phyloP scores from a whole-genome alignment of 495 filamentous ascomycete species.

The Lichenothelia convexa region DNA sequence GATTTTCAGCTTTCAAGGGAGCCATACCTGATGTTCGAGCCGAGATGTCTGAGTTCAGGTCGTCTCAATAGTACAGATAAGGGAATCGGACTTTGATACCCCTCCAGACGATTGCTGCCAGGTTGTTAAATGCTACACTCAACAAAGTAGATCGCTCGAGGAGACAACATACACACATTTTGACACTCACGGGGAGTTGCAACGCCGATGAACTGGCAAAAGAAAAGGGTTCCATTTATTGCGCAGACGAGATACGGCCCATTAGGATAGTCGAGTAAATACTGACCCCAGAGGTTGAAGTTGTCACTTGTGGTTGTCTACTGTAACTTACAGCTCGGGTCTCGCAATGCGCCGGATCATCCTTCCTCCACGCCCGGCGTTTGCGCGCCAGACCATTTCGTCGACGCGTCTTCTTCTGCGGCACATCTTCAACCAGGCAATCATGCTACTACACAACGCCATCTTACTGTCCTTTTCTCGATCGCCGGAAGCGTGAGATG shows the following conservation, averaged over 20 bases:
- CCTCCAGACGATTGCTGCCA: conserved; percentile 65
- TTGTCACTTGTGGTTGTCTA: not conserved
- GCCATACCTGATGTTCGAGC: conserved; percentile 47
- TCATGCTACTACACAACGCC: too few relatives aligned
- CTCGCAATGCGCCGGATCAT: too few relatives aligned
- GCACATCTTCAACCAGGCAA: too few relatives aligned
- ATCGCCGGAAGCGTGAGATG: too few relatives aligned
- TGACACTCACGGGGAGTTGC: conserved; percentile 59
- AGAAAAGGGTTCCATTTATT: conserved; percentile 78
- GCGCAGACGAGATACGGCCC: not conserved
- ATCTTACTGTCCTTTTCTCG: too few relatives aligned
- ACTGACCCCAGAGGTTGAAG: not conserved
- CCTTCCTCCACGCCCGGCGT: too few relatives aligned
- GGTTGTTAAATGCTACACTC: conserved; percentile 4
- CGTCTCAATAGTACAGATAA: conserved; percentile 60
- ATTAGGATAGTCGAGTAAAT: not conserved
- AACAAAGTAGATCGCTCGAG: not conserved
- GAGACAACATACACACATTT: conserved; percentile 35
- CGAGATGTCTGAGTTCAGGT: conserved; percentile 66
- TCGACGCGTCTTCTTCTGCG: too few relatives aligned
- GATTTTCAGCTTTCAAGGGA: not conserved
- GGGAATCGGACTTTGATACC: conserved; percentile 57
- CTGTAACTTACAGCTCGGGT: not conserved
- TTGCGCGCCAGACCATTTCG: too few relatives aligned
- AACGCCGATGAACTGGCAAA: conserved; percentile 76